Percentiles rank a stretch among this genome's conserved stretches.
These are phyloP conservation scores for Macrolepiota fuliginosa DNA, from an alignment of 768 basidiomycete species.

Conservation along the genomic window DNA sequence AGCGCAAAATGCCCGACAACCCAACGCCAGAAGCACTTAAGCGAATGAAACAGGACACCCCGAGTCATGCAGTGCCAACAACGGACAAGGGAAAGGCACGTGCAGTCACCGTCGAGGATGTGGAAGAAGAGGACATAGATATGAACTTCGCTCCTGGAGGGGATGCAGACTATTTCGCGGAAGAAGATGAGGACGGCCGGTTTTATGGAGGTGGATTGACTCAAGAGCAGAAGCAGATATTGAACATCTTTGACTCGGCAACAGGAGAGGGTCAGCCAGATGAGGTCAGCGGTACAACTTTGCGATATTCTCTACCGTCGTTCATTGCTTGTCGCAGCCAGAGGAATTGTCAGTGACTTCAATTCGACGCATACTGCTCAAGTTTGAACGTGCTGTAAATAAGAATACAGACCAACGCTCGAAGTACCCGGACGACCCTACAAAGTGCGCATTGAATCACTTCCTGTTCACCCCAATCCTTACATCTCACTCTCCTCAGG, in stretches of 20 bases:
- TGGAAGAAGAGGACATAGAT: conserved; percentile 45
- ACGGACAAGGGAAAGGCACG: conserved; percentile 25
- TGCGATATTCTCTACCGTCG: neutral
- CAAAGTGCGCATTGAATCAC: conserved; percentile 56
- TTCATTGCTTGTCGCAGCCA: conserved; percentile 34
- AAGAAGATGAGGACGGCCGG: conserved; percentile 90
- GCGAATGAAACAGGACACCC: conserved; percentile 62
- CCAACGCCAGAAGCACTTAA: conserved; percentile 83
- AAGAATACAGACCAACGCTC: conserved; percentile 97
- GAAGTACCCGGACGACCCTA: conserved; percentile 91
- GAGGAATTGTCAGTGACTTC: conserved; percentile 68
- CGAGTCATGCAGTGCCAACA: conserved; percentile 12
- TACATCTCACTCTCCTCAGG: conserved; percentile 37
- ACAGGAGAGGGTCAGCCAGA: conserved; percentile 61
- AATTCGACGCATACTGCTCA: conserved; percentile 70
- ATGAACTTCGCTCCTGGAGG: conserved; percentile 76
- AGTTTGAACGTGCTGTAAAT: conserved; percentile 85
- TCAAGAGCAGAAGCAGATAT: conserved; percentile 88
- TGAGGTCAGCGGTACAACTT: conserved; percentile 49
- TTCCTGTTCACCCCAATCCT: neutral
- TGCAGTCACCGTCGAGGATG: conserved; percentile 61
- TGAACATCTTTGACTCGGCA: conserved; percentile 88
- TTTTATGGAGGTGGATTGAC: conserved; percentile 96
- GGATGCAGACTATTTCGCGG: conserved; percentile 86
- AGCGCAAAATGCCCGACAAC: conserved; percentile 73